Conservation (phyloP, 208 protist species). For the Angomonas deanei region DNA sequence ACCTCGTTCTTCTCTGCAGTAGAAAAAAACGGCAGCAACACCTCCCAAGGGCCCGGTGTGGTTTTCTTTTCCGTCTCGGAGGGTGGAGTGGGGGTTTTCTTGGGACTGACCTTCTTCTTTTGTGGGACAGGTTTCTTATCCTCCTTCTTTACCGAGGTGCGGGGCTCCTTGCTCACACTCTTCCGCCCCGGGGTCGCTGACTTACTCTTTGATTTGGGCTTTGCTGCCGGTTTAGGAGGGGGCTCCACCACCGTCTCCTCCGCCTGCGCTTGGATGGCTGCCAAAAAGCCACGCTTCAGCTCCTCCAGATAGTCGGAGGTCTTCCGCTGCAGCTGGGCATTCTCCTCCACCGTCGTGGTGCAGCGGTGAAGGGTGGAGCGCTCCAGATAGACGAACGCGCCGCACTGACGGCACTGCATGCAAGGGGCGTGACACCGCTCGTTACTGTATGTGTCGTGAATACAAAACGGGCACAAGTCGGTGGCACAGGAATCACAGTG, state of each 20-base stretch:
- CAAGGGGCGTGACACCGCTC: conserved; percentile 77
- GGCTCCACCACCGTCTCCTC: neutral
- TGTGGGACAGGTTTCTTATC: no score
- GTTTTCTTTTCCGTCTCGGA: neutral
- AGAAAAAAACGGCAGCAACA: neutral
- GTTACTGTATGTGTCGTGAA: conserved; percentile 39
- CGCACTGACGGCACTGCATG: conserved; percentile 62
- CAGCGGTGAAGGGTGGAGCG: conserved; percentile 26
- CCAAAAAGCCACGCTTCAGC: neutral
- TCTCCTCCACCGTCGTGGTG: conserved; percentile 28
- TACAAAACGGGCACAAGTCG: conserved; percentile 64
- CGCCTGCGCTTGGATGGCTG: neutral
- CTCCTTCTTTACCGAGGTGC: no score
- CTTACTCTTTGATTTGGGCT: neutral
- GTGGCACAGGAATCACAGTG: conserved; percentile 61
- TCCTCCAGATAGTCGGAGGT: neutral
- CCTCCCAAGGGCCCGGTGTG: neutral
- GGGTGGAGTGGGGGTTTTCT: no score
- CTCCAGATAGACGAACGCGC: conserved; percentile 24
- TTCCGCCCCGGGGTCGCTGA: neutral
- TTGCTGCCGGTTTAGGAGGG: neutral
- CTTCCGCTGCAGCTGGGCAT: neutral
- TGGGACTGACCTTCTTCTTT: no score
- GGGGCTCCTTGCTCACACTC: neutral
- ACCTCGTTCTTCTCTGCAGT: neutral